Percentiles rank a stretch among this genome's conserved stretches.
phyloP scores from a whole-genome alignment of 345 rosid genomes.

The Dipteronia sinensis region DNA sequence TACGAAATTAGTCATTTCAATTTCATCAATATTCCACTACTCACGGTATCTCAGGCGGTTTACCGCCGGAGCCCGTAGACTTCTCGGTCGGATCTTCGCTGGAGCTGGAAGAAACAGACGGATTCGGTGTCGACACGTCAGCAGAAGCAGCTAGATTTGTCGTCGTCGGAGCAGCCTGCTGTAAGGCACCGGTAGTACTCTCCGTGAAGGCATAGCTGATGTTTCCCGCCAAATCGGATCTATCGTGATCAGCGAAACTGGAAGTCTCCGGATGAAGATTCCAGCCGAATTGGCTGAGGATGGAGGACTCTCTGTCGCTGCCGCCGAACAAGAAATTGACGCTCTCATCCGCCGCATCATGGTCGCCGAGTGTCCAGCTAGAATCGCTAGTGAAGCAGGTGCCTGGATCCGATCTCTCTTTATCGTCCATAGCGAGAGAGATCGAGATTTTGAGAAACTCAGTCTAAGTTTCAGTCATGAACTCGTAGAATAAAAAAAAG shows the following conservation, averaged over 20 bases:
- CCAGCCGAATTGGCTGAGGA: constrained; percentile 76
- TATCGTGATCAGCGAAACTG: constrained; percentile 19
- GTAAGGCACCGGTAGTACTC: constrained; percentile 16
- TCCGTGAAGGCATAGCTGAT: constrained; percentile 14
- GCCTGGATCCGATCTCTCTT: constrained; percentile 46
- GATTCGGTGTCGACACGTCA: constrained; percentile 63
- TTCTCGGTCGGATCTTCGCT: constrained; percentile 86
- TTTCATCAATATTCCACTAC: constrained; percentile 29
- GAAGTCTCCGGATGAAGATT: constrained; percentile 35
- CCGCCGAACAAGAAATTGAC: constrained; percentile 53
- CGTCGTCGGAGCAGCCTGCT: constrained; percentile 3
- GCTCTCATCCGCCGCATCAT: constrained; percentile 39
- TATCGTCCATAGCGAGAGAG: constrained; percentile 31
- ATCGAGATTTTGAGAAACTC: background rate
- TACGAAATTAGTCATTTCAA: constrained; percentile 19
- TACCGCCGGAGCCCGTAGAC: constrained; percentile 72
- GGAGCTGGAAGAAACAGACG: constrained; percentile 76
- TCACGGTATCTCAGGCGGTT: constrained; percentile 89
- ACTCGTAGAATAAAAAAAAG: background rate
- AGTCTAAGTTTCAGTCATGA: background rate
- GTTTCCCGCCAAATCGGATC: constrained; percentile 32
- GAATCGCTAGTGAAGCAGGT: constrained; percentile 25
- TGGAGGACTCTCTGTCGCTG: constrained; percentile 40
- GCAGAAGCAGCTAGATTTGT: constrained; percentile 16
- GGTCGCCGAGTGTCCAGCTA: constrained; percentile 38